Evolutionary conservation across 371 early-diverging fungal genomes (phyloP), one percentile per base, ranked within the genome.

Genomic region (Actinomortierella wolfii): DNA sequence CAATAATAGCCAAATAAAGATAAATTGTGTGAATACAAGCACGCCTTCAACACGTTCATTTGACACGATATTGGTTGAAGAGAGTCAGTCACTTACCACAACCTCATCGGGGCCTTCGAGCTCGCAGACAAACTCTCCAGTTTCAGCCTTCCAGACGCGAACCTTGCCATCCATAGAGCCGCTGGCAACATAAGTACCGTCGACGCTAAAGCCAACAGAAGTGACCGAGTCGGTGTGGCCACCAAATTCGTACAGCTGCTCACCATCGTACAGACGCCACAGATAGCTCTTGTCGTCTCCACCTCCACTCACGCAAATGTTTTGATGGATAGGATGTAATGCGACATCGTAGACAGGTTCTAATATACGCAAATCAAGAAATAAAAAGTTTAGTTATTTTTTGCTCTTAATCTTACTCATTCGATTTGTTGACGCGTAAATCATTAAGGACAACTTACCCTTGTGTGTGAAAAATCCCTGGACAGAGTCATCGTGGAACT

Each of bases 91-190:
- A 68, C 78, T 66, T 79, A 89, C 92, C 29, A 86, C 83, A 29
- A 96, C 83, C 76, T 97, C 99, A 68, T 89, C 89, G 13, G 97
- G 95, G 4, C 97, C 97, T 57, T 97, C 97, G 18, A 96, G 84
- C 17, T 81, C 60, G 1, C 80, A 77, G 24, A 90, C 81, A 41
- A 79, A 77, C 60, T 84, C 79, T 39, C 92, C 90, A 17, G 80
- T 83, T 9, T 78, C 78, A 25, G 86, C 77, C 61, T 85, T 83
- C 83, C 90, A 93, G n/a, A 98, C 94, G 54, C 84, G 83, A 42
- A 97, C 84, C 59, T 89, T 89, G 56, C 98, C 98, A 67, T 98
- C 98, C 98, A 98, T 95, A 39, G 94, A 94, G 28, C 93, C 99
- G 3, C 92, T 88, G 11, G 97, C 97, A 52, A 92, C 87, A 64